phyloP scores from a whole-genome alignment of 371 early-diverging fungal species.

The Actinomortierella wolfii region DNA sequence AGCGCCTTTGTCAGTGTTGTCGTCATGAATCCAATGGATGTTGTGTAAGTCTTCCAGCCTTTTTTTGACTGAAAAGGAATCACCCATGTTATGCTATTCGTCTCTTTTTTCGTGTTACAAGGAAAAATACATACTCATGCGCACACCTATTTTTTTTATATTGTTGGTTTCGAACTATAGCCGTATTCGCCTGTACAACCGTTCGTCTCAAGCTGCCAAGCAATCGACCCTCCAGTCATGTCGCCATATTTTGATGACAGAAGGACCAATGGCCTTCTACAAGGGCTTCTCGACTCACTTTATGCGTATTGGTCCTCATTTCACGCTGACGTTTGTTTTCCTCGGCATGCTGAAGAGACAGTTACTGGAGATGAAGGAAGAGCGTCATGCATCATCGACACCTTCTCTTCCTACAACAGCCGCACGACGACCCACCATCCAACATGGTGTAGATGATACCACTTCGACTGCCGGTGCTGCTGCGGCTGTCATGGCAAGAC shows the following conservation, averaged over 20 bases:
- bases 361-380: conserved; percentile 15
- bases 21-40: conserved; percentile 77
- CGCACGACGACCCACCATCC: conserved; percentile 5
- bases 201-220: conserved; percentile 55
- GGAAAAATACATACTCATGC: no score
- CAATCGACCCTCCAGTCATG: conserved; percentile 50
- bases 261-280: conserved; percentile 67
- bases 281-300: conserved; percentile 73
- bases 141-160: background rate
- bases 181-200: conserved; percentile 72
- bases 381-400: no score
- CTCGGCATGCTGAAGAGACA: conserved; percentile 53
- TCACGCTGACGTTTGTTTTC: conserved; percentile 71
- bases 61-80: background rate
- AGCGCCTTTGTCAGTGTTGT: conserved; percentile 57
- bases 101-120: background rate
- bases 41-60: conserved; percentile 48
- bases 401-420: background rate
- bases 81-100: background rate
- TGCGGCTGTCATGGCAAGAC: conserved; percentile 31
- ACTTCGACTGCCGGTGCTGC: conserved; percentile 15
- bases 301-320: conserved; percentile 76
- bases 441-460: conserved; percentile 32
- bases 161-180: conserved; percentile 17
- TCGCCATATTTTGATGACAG: conserved; percentile 55